Evolutionary conservation across 495 filamentous ascomycete genomes (phyloP), one percentile per base, ranked within the genome.

Genomic region (Hypoxylon intermedium): DNA sequence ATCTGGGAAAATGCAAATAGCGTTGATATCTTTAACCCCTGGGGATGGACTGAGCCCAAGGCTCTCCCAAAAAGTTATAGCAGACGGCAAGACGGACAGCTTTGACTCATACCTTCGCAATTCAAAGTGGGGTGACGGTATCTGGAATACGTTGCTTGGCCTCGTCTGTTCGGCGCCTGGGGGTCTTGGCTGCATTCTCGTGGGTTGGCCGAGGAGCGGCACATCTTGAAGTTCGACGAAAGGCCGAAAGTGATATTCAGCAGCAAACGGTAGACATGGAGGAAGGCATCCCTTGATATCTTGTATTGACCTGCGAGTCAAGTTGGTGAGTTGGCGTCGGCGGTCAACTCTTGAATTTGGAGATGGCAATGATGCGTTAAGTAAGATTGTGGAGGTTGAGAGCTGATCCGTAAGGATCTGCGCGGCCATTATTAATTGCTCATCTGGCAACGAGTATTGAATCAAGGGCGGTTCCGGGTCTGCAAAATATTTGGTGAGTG

Each of bases 31-130:
- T 73, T 97, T 99, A 1, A 78, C 59, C 0, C 91, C 92, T 69
- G 85, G 83, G 26, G 85, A 82, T 15, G 95, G 94, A 15, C 84
- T 86, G 19, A 99, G 81, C 4, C 90, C 89, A 56, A 98, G 81
- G 18, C 87, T 89, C 61, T 98, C 92, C 95, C 95, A 98, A 65
- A 98, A 99, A 0, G 82, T 69, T 6, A 97, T 69, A 1, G 90
- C 88, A 5, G 92, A 80, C 6, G 93, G 90, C 33, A 96, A 77
- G 26, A 96, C 77, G 30, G 95, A 89, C 30, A 94, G 78, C 46
- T 78, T 84, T 5, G 82, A 84, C 38, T 92, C 89, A 9, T 87
- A 85, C 1, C 93, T 85, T 34, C 89, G 87, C 13, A 97, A 74
- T 38, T 91, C 89, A 20, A 97, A 68, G 68, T 92, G 88, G 2